A percentile compares a stretch with the other conserved stretches of the same genome.
Evolutionary conservation across 2,329 filamentous ascomycete species (phyloP).

Genomic region (Penicillium sp.): DNA sequence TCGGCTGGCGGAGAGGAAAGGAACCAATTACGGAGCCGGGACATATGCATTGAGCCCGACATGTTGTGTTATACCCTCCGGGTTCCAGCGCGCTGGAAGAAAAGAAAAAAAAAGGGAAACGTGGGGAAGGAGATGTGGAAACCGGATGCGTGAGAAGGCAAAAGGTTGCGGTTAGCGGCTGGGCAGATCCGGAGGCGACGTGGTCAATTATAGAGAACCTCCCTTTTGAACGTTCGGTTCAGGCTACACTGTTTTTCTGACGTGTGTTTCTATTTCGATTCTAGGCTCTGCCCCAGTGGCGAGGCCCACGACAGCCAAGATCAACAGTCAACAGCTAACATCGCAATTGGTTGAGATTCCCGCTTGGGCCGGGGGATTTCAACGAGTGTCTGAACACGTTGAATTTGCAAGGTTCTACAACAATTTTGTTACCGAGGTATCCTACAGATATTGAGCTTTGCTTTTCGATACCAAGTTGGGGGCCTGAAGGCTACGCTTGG

Average conservation of each 20-base stretch:
- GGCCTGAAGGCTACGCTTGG: background rate
- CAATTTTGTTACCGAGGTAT: too few species aligned
- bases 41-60: constrained; percentile 59
- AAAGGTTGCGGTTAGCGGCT: constrained; percentile 7
- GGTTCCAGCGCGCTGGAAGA: background rate
- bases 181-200: constrained; percentile 18
- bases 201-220: constrained; percentile 16
- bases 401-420: background rate
- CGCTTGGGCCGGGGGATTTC: background rate
- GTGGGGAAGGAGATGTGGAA: constrained; percentile 7
- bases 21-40: constrained; percentile 71
- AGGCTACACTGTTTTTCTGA: constrained; percentile 31
- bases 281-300: constrained; percentile 9
- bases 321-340: constrained; percentile 3
- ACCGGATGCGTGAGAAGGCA: constrained; percentile 3
- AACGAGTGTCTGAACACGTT: background rate
- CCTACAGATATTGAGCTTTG: too few species aligned
- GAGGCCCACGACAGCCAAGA: constrained; percentile 9
- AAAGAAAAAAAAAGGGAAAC: background rate
- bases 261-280: constrained; percentile 3
- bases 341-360: constrained; percentile 8
- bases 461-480: too few species aligned
- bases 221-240: background rate
- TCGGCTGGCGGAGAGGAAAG: constrained; percentile 86
- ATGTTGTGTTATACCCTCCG: constrained; percentile 25